Percentiles rank a stretch among this genome's conserved stretches.
Conservation (phyloP, 345 rosid species). For the Linum trigynum region DNA sequence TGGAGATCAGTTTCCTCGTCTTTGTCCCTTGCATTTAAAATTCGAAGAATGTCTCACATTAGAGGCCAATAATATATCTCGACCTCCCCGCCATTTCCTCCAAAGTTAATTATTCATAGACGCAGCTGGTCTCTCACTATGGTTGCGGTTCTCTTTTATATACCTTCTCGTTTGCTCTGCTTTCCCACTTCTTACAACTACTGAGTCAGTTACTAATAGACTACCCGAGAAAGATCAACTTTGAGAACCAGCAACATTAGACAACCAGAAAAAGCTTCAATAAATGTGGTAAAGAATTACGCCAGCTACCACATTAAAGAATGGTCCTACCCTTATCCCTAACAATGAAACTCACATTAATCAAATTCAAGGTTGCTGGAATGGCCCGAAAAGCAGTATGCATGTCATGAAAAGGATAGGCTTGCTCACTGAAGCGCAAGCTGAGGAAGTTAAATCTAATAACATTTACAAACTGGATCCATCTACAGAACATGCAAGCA, state of each 20-base stretch:
- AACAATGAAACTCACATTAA: background rate
- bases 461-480: too few relatives aligned
- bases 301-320: slow-evolving; percentile 15
- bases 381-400: background rate
- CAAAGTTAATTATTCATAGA: too few relatives aligned
- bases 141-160: background rate
- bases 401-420: background rate
- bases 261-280: slow-evolving; percentile 9
- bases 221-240: slow-evolving; percentile 9
- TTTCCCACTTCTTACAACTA: too few relatives aligned
- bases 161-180: background rate
- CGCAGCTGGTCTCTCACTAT: background rate
- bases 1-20: too few relatives aligned
- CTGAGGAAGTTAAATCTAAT: too few relatives aligned
- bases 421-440: background rate
- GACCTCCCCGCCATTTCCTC: background rate
- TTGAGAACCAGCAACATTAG: slow-evolving; percentile 3
- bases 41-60: background rate
- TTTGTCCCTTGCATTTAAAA: background rate
- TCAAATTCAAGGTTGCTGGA: slow-evolving; percentile 2
- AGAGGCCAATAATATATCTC: background rate
- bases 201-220: background rate
- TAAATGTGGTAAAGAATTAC: slow-evolving; percentile 3
- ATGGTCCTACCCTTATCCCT: slow-evolving; percentile 21
- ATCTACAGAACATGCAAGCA: too few relatives aligned